Conservation (phyloP, 2,329 filamentous ascomycete species). For the Akanthomyces muscarius region DNA sequence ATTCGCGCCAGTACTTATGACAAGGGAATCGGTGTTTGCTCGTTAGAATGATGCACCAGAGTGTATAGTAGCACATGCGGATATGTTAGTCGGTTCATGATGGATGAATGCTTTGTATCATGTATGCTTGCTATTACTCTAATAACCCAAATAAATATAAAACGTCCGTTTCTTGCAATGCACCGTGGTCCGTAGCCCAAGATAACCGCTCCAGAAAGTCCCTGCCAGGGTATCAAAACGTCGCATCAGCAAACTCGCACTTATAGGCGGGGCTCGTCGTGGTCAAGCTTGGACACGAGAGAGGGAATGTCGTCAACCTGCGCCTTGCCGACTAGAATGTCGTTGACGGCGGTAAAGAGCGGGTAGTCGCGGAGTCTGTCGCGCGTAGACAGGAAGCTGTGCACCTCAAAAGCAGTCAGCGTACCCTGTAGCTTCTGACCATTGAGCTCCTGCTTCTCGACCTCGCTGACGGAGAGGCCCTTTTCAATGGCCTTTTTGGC, state of each 20-base stretch:
- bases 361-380: constrained; percentile 81
- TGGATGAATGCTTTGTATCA: constrained; percentile 7
- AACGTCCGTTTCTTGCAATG: background rate
- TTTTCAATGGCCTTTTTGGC: constrained; percentile 82
- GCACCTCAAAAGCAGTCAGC: constrained; percentile 85
- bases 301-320: constrained; percentile 77
- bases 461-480: constrained; percentile 75
- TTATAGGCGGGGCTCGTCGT: constrained; percentile 13
- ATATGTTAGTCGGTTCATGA: background rate
- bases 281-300: constrained; percentile 46
- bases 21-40: background rate
- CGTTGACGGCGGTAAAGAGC: constrained; percentile 84
- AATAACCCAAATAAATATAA: background rate
- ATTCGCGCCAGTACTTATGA: background rate
- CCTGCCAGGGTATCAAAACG: constrained; percentile 7
- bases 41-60: background rate
- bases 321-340: constrained; percentile 70
- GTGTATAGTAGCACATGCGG: background rate
- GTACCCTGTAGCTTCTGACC: constrained; percentile 97
- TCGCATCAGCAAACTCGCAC: background rate
- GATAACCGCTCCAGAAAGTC: background rate
- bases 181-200: background rate
- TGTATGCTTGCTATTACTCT: constrained; percentile 8
- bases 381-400: constrained; percentile 77
- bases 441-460: constrained; percentile 86